Base-by-base conservation (phyloP, 2,329 filamentous ascomycete genomes). In the Microdochium nivale region DNA sequence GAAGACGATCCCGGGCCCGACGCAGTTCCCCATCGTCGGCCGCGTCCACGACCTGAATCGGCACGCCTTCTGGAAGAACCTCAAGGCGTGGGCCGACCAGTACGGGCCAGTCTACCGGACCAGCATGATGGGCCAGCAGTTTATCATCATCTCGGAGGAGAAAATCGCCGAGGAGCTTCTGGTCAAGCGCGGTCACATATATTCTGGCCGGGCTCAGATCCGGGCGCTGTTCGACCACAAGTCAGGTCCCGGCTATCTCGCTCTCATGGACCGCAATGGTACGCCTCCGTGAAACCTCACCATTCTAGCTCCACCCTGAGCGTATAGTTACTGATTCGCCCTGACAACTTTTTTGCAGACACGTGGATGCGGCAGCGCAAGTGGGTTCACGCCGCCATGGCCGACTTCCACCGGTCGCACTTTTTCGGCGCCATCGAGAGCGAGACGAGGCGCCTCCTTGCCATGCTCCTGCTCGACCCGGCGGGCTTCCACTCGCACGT, bases 381-480 rank as follows among this genome's bases (percentile, higher is more conserved):
- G 62, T 78, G 74, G 75, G 69, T 74, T 13, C 75, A 78, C 54
- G 71, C 75, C 9, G 74, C 75, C 57, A 72, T 74, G 70, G 64
- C 64, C n/a, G 63, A 67, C 13, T 67, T 67, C 27, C 64, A 70
- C 47, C 65, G 67, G 46, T 53, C 63, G 7, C 67, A 68, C 54
- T 78, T 77, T 57, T 75, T 74, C 56, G 75, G 75, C 3, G 72
- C 76, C 56, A 68, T 76, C 49, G 75, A 77, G 56, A 59, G 58
- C 14, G 75, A 78, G 59, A 68, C 72, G 52, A 69, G 67, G 52
- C 68, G 73, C 14, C 74, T 68, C 53, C 67, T 77, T 13, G 70
- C 70, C n/a, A 65, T 73, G 51, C 63, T 77, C 3, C 59, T 77
- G 11, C 56, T 76, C 9, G 73, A 76, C 57, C 75, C 74, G 7